These are phyloP conservation scores for Ceratobasidium sp. DNA, from an alignment of 1,284 basidiomycete species.

Conservation along the genomic window DNA sequence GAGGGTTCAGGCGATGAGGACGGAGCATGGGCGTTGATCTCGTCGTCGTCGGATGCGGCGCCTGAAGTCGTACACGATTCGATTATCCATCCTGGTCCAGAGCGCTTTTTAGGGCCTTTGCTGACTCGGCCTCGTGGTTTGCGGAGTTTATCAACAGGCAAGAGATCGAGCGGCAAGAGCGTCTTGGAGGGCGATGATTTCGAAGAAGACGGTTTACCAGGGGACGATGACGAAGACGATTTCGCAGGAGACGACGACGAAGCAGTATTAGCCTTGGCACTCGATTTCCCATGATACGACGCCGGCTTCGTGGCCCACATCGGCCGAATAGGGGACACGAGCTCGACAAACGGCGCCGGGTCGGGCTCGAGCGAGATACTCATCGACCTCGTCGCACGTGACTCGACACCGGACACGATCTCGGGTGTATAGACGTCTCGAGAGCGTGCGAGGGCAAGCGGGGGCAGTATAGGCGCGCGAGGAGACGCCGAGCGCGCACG, in stretches of 20 bases:
- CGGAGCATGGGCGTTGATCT: background rate
- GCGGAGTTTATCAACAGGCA: background rate
- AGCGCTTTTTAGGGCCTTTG: slow-evolving; percentile 35
- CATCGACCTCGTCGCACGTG: slow-evolving; percentile 29
- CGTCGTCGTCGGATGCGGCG: slow-evolving; percentile 1
- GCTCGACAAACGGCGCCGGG: background rate
- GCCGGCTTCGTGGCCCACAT: background rate
- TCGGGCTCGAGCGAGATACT: slow-evolving; percentile 40
- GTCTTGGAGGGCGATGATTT: background rate
- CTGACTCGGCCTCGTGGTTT: slow-evolving; percentile 30
- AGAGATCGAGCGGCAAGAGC: background rate
- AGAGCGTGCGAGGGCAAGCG: background rate
- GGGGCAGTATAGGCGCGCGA: background rate
- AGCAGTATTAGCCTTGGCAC: background rate
- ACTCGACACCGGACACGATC: background rate
- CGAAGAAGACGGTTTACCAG: background rate
- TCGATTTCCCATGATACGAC: background rate
- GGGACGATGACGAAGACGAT: background rate
- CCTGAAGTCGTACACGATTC: slow-evolving; percentile 36
- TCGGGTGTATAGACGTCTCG: background rate
- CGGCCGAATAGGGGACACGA: background rate
- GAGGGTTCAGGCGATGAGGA: background rate
- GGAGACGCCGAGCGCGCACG: slow-evolving; percentile 25
- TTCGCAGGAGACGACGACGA: background rate
- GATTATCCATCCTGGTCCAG: slow-evolving; percentile 36